These are phyloP conservation scores for Rhodomyrtus psidioides DNA, from an alignment of 441 rosid genomes.

Conservation along the genomic window DNA sequence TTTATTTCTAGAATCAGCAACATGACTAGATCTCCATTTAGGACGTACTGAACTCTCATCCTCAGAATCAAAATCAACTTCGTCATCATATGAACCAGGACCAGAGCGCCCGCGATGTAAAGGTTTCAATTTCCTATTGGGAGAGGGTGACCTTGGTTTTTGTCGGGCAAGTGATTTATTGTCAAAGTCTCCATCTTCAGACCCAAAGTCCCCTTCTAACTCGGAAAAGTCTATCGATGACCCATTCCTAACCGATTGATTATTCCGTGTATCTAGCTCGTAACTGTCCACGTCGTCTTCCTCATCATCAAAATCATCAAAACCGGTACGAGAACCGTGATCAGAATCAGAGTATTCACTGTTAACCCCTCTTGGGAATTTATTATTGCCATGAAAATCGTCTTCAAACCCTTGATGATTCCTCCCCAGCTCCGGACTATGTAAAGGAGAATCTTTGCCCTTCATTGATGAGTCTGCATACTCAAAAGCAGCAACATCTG, in stretches of 20 bases:
- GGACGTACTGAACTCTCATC: conserved; percentile 46
- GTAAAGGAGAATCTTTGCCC: conserved; percentile 19
- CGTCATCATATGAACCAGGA: conserved; percentile 37
- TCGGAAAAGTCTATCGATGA: conserved; percentile 32
- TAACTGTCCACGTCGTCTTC: conserved; percentile 88
- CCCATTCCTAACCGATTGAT: conserved; percentile 20
- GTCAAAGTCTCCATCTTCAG: conserved; percentile 23
- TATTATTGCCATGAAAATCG: conserved; percentile 19
- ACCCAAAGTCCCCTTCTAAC: conserved; percentile 30
- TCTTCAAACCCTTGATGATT: conserved; percentile 36
- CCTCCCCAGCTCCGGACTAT: conserved; percentile 14
- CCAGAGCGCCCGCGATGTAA: conserved; percentile 17
- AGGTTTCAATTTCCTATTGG: conserved; percentile 19
- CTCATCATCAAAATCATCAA: conserved; percentile 73
- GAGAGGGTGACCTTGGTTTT: conserved; percentile 18
- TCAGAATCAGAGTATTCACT: conserved; percentile 36
- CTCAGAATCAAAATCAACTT: conserved; percentile 42
- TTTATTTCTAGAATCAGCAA: conserved; percentile 34
- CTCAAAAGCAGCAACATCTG: conserved; percentile 91
- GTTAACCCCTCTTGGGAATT: conserved; percentile 18
- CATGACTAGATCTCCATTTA: conserved; percentile 70
- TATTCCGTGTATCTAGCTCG: conserved; percentile 52
- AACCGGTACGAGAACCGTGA: conserved; percentile 42
- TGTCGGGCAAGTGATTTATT: conserved; percentile 10
- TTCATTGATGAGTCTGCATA: conserved; percentile 57